Percentiles rank a stretch among this genome's conserved stretches.
These are phyloP conservation scores for Cercospora sp. DNA, from an alignment of 2,329 filamentous ascomycete species.

Conservation along the genomic window DNA sequence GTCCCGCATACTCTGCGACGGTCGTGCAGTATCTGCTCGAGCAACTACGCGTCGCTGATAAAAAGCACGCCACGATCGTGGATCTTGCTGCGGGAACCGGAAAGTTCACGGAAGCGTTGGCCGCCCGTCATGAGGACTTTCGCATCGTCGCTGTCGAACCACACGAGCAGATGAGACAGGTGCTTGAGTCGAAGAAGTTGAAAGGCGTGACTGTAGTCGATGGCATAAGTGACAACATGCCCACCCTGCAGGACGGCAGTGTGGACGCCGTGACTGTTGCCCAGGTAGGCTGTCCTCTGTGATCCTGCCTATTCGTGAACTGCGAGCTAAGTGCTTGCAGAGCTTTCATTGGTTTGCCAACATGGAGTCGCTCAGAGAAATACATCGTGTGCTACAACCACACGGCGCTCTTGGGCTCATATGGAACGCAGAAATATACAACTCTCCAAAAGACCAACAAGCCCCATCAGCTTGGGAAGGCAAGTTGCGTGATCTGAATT, in stretches of 20 bases:
- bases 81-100: constrained; percentile 70
- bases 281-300: constrained; percentile 56
- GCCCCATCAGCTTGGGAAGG: constrained; percentile 62
- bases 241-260: constrained; percentile 55
- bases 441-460: constrained; percentile 59
- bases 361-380: constrained; percentile 61
- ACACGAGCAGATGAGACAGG: constrained; percentile 64
- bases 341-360: constrained; percentile 65
- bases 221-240: constrained; percentile 61
- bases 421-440: constrained; percentile 61
- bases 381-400: constrained; percentile 65
- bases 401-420: constrained; percentile 64
- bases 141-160: constrained; percentile 65
- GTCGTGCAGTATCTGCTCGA: constrained; percentile 61
- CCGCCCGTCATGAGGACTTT: constrained; percentile 59
- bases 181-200: constrained; percentile 61
- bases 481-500: constrained; percentile 60
- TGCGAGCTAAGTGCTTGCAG: constrained; percentile 31
- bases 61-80: constrained; percentile 52
- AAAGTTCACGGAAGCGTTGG: constrained; percentile 67
- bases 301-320: constrained; percentile 5
- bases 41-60: constrained; percentile 54
- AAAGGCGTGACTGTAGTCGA: constrained; percentile 55
- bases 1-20: constrained; percentile 64
- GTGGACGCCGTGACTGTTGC: constrained; percentile 67